Percentiles rank a stretch among this genome's conserved stretches.
These are phyloP conservation scores for Pseudogymnoascus sp. DNA, from an alignment of 2,329 filamentous ascomycete genomes.

Conservation along the genomic window DNA sequence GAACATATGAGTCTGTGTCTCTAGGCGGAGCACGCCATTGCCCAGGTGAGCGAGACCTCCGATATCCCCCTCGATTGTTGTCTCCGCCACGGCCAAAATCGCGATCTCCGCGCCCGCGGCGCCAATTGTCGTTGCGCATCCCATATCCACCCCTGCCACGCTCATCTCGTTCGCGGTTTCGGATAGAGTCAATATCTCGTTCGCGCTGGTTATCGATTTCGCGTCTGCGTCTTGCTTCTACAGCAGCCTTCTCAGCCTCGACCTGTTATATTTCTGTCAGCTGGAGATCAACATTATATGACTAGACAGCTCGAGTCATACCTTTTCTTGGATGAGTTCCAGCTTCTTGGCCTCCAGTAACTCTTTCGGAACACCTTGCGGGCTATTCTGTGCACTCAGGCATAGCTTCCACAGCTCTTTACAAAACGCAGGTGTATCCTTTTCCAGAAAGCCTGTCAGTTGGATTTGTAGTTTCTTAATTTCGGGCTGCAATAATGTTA, in stretches of 20 bases:
- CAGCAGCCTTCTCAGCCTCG: slow-evolving; percentile 73
- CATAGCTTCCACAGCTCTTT: slow-evolving; percentile 90
- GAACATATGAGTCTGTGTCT: slow-evolving; percentile 29
- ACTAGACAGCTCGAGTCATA: slow-evolving; percentile 32
- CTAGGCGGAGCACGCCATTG: slow-evolving; percentile 27
- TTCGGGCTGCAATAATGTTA: slow-evolving; percentile 60
- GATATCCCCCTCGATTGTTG: slow-evolving; percentile 37
- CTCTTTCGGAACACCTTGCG: slow-evolving; percentile 89
- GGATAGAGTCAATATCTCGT: slow-evolving; percentile 59
- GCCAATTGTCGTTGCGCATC: slow-evolving; percentile 37
- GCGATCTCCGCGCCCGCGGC: slow-evolving; percentile 44
- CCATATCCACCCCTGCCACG: slow-evolving; percentile 44
- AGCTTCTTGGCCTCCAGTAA: slow-evolving; percentile 92
- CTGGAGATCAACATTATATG: neutral
- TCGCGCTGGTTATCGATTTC: slow-evolving; percentile 67
- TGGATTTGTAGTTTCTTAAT: slow-evolving; percentile 94
- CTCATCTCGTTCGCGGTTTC: slow-evolving; percentile 56
- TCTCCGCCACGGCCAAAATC: slow-evolving; percentile 36
- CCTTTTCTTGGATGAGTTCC: slow-evolving; percentile 92
- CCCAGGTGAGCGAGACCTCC: slow-evolving; percentile 37
- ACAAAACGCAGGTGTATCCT: slow-evolving; percentile 82
- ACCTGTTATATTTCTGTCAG: slow-evolving; percentile 43
- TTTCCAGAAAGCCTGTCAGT: slow-evolving; percentile 89
- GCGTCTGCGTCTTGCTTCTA: slow-evolving; percentile 63
- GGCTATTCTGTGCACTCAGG: slow-evolving; percentile 79